Base-by-base conservation (phyloP, 2,329 filamentous ascomycete species). In the Fusarium begoniae region DNA sequence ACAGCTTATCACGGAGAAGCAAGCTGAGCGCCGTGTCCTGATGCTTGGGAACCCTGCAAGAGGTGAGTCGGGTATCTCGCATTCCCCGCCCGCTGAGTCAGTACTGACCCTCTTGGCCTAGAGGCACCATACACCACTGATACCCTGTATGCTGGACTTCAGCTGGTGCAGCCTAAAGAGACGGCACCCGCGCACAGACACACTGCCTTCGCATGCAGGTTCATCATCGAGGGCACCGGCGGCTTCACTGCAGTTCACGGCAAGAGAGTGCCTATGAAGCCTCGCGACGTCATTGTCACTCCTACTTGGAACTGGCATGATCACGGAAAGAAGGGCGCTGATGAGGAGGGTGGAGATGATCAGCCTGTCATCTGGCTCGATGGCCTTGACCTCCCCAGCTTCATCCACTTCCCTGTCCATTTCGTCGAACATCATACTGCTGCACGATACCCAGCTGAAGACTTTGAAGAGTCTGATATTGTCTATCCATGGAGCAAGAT, bases 231-330 rank as follows among this genome's bases (percentile, higher is more conserved):
- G 60, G 87, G 88, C 1, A 78, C 82, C 4, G 75, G 75, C 1
- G 88, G 88, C 3, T 90, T 89, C 73, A 90, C 88, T 0, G 87
- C 88, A 6, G 86, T 90, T 0, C 86, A 89, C 43, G 88, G 88
- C n/a, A 77, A 82, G 28, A 83, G 86, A 35, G 85, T 90, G 48
- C 78, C 81, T 0, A 87, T 90, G 82, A 75, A 81, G 24, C 81
- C 83, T 6, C 87, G 88, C 8, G 88, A 90, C 61, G 85, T 90
- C 0, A 87, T 90, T n/a, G 78, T 90, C 7, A 90, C 88, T 0
- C 88, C 88, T 0, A 86, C 84, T 0, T 90, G 88, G 88, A 87
- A 89, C 77, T 90, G 86, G 83, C 88, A 90, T 70, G 88, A 90
- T 63, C 88, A 90, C 62, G 88, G 88, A 6, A 90, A 90, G 61